Evolutionary conservation across 805 yeast species (phyloP).

Genomic region (Saturnispora zaruensis): DNA sequence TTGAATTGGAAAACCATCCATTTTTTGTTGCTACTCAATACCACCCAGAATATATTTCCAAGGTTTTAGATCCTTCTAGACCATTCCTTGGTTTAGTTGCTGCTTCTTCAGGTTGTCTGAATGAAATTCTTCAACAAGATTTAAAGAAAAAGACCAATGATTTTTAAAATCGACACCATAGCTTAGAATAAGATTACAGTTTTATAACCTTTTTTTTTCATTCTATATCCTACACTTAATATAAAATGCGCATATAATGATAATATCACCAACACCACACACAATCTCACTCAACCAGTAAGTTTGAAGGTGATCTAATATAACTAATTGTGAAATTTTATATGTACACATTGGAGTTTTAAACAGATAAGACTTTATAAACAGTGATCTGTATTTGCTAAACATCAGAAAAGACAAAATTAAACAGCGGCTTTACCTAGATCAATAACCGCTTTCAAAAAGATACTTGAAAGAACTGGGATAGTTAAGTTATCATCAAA

Average conservation of each 20-base stretch:
- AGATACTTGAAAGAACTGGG: conserved; percentile 73
- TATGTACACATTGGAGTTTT: background rate
- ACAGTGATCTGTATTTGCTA: background rate
- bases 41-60: conserved; percentile 96
- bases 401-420: background rate
- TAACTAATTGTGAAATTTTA: background rate
- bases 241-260: conserved; percentile 1
- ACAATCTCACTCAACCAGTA: background rate
- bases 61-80: conserved; percentile 92
- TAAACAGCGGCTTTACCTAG: conserved; percentile 10
- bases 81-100: conserved; percentile 96
- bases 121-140: conserved; percentile 45
- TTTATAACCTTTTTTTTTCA: background rate
- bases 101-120: conserved; percentile 80
- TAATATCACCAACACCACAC: background rate
- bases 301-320: background rate
- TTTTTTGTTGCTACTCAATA: conserved; percentile 93
- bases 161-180: conserved; percentile 17
- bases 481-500: conserved; percentile 93
- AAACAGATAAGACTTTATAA: background rate
- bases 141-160: conserved; percentile 25
- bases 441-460: conserved; percentile 32
- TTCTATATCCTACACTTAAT: background rate
- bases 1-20: conserved; percentile 81
- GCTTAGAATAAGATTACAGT: background rate